Base-by-base conservation (phyloP, 192 early-diverging fungal species). In the Coemansia aciculifera region DNA sequence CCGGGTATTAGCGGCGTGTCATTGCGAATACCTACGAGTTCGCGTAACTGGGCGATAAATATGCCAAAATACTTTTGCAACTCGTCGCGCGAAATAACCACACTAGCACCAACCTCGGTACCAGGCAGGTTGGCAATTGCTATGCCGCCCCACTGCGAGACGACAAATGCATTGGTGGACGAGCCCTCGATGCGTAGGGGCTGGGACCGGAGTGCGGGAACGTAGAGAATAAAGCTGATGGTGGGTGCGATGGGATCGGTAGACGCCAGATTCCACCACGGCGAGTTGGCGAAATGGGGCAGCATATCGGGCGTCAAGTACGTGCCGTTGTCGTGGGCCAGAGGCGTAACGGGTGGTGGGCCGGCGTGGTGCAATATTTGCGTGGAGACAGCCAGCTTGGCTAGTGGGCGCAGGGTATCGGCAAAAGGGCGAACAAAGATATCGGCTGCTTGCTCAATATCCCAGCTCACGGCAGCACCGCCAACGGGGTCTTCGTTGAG, bases 61-160 rank as follows among this genome's bases (percentile, higher is more conserved):
- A 90, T 73, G 19, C 87, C 88, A 90, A 97, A 92, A 31, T 93
- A 69, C 0, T 86, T 81, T 52, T 92, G 86, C 60, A 97, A 65
- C 6, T 93, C 88, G 2, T 71, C 6, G 63, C 62, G 3, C 60
- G 74, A 73, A 31, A 81, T 27, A 38, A 72, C 70, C 19, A 75
- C 68, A 24, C 31, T 75, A 31, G 63, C 48, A 7, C 71, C 64
- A 17, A 63, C 37, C 19, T 59, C 15, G 59, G 72, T 67, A 32
- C 19, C 37, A 0, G 71, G 63, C 15, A 67, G 75, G 24, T 86
- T 73, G 6, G 86, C 86, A 39, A 94, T 96, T 8, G 79, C 66
- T 51, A 99, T 87, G 3, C 96, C 98, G 32, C 98, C 98, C 96
- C 96, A 99, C 23, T 92, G 91, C 39, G 95, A 93, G 44, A 98